Evolutionary conservation across 2,329 filamentous ascomycete species (phyloP), one percentile per base, ranked within the genome.

Genomic region (Colletotrichum limetticola): DNA sequence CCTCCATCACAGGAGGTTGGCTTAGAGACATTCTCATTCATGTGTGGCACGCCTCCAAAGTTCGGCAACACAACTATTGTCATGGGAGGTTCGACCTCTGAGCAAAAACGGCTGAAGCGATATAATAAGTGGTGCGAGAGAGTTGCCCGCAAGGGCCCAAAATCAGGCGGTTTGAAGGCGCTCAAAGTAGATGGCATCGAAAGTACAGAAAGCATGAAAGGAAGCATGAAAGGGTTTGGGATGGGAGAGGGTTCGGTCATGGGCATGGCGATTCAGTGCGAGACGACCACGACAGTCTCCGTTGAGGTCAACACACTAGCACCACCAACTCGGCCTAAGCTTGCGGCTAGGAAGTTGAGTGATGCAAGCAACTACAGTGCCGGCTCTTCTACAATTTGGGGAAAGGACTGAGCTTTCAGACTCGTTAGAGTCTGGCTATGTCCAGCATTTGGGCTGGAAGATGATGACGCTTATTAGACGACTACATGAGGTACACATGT

Each of bases 1-100:
- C 80, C 82, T 4, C 82, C 84, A 1, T 79, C 79, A 0, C 82
- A 85, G 12, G 85, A 88, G 22, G 85, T 85, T 0, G 88, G 88
- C 0, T 75, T 90, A 9, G 81, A 83, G 24, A 90, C 88, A 0
- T 90, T 90, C 68, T 80, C 84, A 0, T 89, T 89, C 67, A 83
- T 88, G 79, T 81, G 85, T 24, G 83, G 84, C 1, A 80, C 83
- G 0, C 77, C 77, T 4, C 79, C 78, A 11, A 79, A 78, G 24
- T 85, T 83, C 52, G 85, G 85, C 5, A 86, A 87, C 67, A 82
- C 84, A 12, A 82, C 86, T 1, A 77, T 75, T 30, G 79, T 82
- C 4, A 76, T 77, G 0, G 80, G 79, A 9, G 79, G 78, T 1
- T 73, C 71, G 2, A 68, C 66, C 35, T 69, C 68, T 5, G 19